Evolutionary conservation across 2,329 filamentous ascomycete genomes (phyloP).

Genomic region (Penicillium rolfsii): DNA sequence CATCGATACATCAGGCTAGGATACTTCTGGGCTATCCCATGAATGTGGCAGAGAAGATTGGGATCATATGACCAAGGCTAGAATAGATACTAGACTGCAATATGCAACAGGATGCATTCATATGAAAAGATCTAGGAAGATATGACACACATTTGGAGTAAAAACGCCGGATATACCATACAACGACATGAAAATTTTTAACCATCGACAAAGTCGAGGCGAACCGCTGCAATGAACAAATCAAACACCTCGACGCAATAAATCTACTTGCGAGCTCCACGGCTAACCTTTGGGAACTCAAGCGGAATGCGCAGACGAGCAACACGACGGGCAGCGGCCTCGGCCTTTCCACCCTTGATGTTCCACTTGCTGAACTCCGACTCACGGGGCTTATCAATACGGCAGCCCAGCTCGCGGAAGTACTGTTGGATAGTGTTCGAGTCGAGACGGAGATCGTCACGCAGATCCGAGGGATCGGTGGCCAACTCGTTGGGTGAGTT

Average conservation of each 20-base stretch:
- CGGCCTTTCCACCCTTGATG: conserved; percentile 63
- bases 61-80: neutral
- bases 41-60: neutral
- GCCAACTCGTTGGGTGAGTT: conserved; percentile 45
- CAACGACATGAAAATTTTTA: conserved; percentile 20
- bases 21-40: neutral
- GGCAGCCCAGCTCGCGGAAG: conserved; percentile 53
- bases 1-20: neutral
- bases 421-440: conserved; percentile 42
- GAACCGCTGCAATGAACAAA: conserved; percentile 11
- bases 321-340: conserved; percentile 57
- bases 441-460: conserved; percentile 49
- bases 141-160: conserved; percentile 2
- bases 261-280: conserved; percentile 39
- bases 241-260: conserved; percentile 8
- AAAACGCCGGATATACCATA: conserved; percentile 27
- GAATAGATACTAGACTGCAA: neutral
- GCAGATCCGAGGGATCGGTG: conserved; percentile 50
- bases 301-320: conserved; percentile 77
- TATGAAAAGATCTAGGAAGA: conserved; percentile 16
- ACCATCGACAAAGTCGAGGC: conserved; percentile 8
- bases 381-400: conserved; percentile 46
- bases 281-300: conserved; percentile 72
- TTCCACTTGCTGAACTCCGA: conserved; percentile 48
- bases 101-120: conserved; percentile 19